A percentile compares a stretch with the other conserved stretches of the same genome.
Conservation (phyloP, 108 stramenopile species). For the Stephanodiscus minutulus region DNA sequence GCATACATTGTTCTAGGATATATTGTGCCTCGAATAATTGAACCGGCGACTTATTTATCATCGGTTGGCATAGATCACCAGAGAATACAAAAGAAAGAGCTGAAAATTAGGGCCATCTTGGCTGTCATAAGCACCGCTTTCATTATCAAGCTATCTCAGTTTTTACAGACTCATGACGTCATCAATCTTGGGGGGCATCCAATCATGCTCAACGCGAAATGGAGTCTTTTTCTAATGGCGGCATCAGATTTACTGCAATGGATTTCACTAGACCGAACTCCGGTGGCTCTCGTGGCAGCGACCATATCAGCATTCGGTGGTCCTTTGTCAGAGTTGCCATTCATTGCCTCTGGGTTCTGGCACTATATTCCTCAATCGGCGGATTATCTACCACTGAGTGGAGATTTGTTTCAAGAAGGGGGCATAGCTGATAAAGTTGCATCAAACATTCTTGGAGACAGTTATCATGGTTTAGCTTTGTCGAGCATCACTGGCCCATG, state of each 20-base stretch:
- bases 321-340: slow-evolving; percentile 80
- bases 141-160: slow-evolving; percentile 81
- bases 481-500: slow-evolving; percentile 85
- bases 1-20: slow-evolving; percentile 81
- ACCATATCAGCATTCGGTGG: slow-evolving; percentile 68
- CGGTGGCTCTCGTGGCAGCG: slow-evolving; percentile 63
- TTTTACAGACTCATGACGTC: slow-evolving; percentile 55
- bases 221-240: slow-evolving; percentile 53
- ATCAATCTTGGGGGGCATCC: slow-evolving; percentile 1
- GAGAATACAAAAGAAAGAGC: slow-evolving; percentile 14
- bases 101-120: slow-evolving; percentile 51
- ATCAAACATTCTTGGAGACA: slow-evolving; percentile 47
- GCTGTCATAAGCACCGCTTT: slow-evolving; percentile 75
- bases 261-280: slow-evolving; percentile 64
- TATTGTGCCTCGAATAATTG: slow-evolving; percentile 60
- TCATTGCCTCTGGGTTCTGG: slow-evolving; percentile 79
- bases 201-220: slow-evolving; percentile 26
- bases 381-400: slow-evolving; percentile 70
- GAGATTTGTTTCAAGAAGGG: slow-evolving; percentile 12
- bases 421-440: slow-evolving; percentile 21
- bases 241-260: slow-evolving; percentile 67
- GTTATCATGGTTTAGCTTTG: slow-evolving; percentile 58
- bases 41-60: slow-evolving; percentile 7
- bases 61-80: slow-evolving; percentile 1
- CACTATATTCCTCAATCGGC: slow-evolving; percentile 62